Conservation (phyloP, 2,329 filamentous ascomycete species). For the Exophiala phaeomuriformis region DNA sequence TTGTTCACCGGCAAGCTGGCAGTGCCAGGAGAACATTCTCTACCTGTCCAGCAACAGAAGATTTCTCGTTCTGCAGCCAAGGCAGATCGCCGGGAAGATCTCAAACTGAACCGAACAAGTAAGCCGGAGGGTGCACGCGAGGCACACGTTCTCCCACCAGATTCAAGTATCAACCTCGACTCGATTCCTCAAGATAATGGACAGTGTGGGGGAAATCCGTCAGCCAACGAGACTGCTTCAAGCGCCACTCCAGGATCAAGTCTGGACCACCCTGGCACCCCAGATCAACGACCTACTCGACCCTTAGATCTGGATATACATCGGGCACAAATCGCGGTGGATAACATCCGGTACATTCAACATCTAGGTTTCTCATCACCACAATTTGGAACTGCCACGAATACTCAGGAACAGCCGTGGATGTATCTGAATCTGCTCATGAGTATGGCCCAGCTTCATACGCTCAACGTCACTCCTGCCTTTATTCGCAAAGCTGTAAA, state of each 20-base stretch:
- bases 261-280: constrained; percentile 30
- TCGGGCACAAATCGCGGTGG: constrained; percentile 63
- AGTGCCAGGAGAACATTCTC: constrained; percentile 39
- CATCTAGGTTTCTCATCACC: constrained; percentile 28
- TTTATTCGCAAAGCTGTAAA: constrained; percentile 67
- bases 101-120: constrained; percentile 16
- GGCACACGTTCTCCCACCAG: constrained; percentile 36
- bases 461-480: constrained; percentile 70
- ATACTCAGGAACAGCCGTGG: constrained; percentile 20
- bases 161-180: constrained; percentile 24
- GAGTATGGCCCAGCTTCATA: constrained; percentile 77
- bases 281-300: constrained; percentile 69
- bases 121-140: constrained; percentile 35
- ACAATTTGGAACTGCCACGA: not conserved
- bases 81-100: constrained; percentile 30
- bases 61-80: constrained; percentile 48
- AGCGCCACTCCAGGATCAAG: constrained; percentile 2
- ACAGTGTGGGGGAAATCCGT: not conserved
- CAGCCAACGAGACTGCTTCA: constrained; percentile 4
- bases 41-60: constrained; percentile 51
- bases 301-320: constrained; percentile 71
- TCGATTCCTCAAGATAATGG: constrained; percentile 4
- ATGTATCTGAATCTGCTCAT: constrained; percentile 53
- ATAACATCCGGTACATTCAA: constrained; percentile 58
- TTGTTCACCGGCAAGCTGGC: constrained; percentile 67